Evolutionary conservation across 495 filamentous ascomycete genomes (phyloP), one percentile per base, ranked within the genome.

Genomic region (Aspergillus incahuasiensis): DNA sequence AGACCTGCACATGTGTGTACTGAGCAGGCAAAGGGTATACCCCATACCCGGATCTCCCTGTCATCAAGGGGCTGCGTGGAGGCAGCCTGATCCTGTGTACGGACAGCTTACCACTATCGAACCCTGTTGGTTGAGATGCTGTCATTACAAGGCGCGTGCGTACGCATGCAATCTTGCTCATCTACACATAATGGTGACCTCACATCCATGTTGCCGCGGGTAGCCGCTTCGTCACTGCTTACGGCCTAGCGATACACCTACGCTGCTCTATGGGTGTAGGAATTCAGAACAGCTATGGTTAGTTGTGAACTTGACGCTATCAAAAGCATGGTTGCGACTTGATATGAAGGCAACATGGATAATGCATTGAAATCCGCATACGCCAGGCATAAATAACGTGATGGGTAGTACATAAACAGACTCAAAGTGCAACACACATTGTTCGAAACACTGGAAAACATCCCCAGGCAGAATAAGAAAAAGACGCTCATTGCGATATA

Each of bases 321-420:
- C 32, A 16, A 50, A n/a, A 22, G 19, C 20, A 50, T 24, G 8
- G 12, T 50, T 5, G 30, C 12, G 20, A 35, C 21, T 32, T 25
- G 45, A 38, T 51, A 12, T 22, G 28, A 12, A 43, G 3, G 18
- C 1, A 41, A 30, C 21, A 50, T 30, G 30, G 46, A 16, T 12
- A 55, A 52, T 58, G 41, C 53, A 60, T 41, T 48, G 49, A 39
- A 46, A 46, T 22, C 40, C 28, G 24, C 22, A 21, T 54, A 46
- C 52, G 52, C 49, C 49, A 13, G 42, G 8, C 38, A 39, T 25
- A 46, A 25, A 40, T 13, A 46, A 45, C 12, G 15, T 15, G 20
- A 38, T 6, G 24, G 16, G 25, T 34, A 48, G 9, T 19, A 18
- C 38, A 40, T 12, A 48, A 20, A 18, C 5, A 19, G 9, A 38